Evolutionary conservation across 2,329 filamentous ascomycete genomes (phyloP).

Genomic region (Trichoderma afroharzianum): DNA sequence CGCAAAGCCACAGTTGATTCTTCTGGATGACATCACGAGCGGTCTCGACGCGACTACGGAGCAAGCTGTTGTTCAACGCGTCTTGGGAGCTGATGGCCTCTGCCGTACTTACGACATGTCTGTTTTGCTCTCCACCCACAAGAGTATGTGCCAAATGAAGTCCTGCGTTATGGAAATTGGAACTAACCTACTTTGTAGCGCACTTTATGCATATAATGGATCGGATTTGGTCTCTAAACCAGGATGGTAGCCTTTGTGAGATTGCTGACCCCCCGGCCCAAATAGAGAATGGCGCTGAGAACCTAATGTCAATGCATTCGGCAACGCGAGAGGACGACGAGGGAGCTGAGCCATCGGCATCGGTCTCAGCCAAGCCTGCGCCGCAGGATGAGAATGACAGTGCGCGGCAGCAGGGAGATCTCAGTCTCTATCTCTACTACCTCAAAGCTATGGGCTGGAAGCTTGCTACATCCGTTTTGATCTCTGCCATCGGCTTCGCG

Average conservation of each 20-base stretch:
- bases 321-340: too few relatives aligned
- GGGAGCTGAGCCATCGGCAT: too few relatives aligned
- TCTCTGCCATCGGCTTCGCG: not conserved
- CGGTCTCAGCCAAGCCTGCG: not conserved
- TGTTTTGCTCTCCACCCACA: conserved; percentile 29
- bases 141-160: not conserved
- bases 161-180: not conserved
- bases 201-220: too few relatives aligned
- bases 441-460: not conserved
- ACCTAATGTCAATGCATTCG: too few relatives aligned
- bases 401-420: not conserved
- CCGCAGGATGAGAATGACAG: not conserved
- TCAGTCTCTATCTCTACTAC: not conserved
- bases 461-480: not conserved
- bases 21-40: conserved; percentile 34
- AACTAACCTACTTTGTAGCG: not conserved
- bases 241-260: too few relatives aligned
- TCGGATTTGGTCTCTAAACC: too few relatives aligned
- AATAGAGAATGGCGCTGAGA: too few relatives aligned
- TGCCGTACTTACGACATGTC: conserved; percentile 23
- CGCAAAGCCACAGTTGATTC: conserved; percentile 21
- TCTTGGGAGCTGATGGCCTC: too few relatives aligned
- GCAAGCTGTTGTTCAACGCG: conserved; percentile 28
- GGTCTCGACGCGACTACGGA: conserved; percentile 38
- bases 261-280: too few relatives aligned